Conservation (phyloP, 1,139 yeast species). For the Diutina mesorugosa region DNA sequence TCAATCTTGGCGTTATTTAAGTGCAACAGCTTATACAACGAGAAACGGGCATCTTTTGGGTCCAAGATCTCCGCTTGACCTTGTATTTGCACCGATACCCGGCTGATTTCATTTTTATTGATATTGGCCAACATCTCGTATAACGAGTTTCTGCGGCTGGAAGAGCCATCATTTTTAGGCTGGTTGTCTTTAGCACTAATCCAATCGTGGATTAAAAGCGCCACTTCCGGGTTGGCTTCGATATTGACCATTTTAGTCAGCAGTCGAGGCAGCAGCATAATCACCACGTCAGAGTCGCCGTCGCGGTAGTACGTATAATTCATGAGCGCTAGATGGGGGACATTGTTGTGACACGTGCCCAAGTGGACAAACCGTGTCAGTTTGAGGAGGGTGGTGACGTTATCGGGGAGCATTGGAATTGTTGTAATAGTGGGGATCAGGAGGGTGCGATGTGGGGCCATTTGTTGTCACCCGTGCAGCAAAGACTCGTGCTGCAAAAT, state of each 20-base stretch:
- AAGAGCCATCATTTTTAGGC: constrained; percentile 3
- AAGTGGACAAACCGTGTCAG: constrained; percentile 64
- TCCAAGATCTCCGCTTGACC: constrained; percentile 57
- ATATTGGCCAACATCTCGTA: constrained; percentile 55
- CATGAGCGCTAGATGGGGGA: constrained; percentile 84
- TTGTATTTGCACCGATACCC: constrained; percentile 64
- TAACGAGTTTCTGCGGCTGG: constrained; percentile 26
- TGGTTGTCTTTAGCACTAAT: constrained; percentile 35
- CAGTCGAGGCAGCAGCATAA: constrained; percentile 54
- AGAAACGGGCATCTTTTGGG: constrained; percentile 22
- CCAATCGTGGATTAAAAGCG: constrained; percentile 83
- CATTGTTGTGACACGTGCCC: constrained; percentile 56
- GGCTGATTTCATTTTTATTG: constrained; percentile 64
- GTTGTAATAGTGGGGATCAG: neutral
- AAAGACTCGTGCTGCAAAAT: no score
- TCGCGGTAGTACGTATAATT: constrained; percentile 55
- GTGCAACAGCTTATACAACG: constrained; percentile 46
- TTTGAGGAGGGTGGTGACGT: constrained; percentile 40
- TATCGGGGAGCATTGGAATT: constrained; percentile 24
- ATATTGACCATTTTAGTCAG: constrained; percentile 67
- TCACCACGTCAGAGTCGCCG: constrained; percentile 33
- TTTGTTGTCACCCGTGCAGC: no score
- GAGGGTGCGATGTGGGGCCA: neutral
- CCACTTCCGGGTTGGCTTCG: constrained; percentile 54
- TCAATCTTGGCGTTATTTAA: constrained; percentile 58